Evolutionary conservation across 768 basidiomycete genomes (phyloP).

Genomic region (Mycena alexandri): DNA sequence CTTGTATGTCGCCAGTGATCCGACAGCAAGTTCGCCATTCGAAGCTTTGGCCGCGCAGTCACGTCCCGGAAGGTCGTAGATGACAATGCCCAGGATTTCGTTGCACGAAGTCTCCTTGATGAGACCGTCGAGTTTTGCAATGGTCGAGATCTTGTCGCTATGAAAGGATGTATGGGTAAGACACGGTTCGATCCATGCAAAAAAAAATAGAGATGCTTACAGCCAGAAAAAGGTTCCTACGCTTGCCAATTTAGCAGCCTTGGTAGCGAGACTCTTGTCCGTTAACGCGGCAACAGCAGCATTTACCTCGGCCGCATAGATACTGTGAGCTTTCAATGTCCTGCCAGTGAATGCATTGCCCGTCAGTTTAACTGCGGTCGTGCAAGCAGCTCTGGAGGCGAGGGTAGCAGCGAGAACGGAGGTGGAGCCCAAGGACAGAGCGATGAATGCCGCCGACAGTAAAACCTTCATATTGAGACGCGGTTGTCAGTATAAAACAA

Average conservation of each 20-base stretch:
- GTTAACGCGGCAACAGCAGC: constrained; percentile 50
- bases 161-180: constrained; percentile 6
- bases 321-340: constrained; percentile 20
- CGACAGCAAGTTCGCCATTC: constrained; percentile 55
- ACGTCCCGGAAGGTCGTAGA: constrained; percentile 59
- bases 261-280: constrained; percentile 49
- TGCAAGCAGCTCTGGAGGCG: constrained; percentile 17
- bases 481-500: constrained; percentile 10
- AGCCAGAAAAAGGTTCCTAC: constrained; percentile 59
- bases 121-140: constrained; percentile 44
- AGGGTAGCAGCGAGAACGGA: constrained; percentile 16
- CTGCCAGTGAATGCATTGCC: constrained; percentile 20
- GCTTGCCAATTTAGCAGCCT: constrained; percentile 52
- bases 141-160: constrained; percentile 19
- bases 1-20: constrained; percentile 52
- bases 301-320: constrained; percentile 36
- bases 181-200: background rate
- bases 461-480: constrained; percentile 19
- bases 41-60: constrained; percentile 59
- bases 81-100: constrained; percentile 46
- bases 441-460: constrained; percentile 14
- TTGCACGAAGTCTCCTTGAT: constrained; percentile 52
- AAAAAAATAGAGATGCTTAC: constrained; percentile 1
- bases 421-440: constrained; percentile 15
- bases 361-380: constrained; percentile 14